Evolutionary conservation across 1,284 basidiomycete species (phyloP), one percentile per base, ranked within the genome.

Genomic region (Malassezia arunalokei): DNA sequence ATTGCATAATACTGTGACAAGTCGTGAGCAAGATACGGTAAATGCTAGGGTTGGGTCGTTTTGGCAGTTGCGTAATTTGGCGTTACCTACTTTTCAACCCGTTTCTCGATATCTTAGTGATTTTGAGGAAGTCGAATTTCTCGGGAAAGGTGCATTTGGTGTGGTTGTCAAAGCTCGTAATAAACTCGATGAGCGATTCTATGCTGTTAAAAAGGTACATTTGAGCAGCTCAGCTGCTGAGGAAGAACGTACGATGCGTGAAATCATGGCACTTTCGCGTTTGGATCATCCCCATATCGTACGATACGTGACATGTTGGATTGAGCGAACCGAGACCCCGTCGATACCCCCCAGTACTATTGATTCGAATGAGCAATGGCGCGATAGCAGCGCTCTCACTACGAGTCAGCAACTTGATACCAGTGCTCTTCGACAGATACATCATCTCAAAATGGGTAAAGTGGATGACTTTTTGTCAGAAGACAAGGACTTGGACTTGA

Each of bases 131-230:
- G 62, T 74, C 31, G 66, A 67, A 40, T 70, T 72, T 43, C 60
- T 74, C 6, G 90, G 91, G 1, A 86, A 85, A 69, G 90, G 90
- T 0, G 89, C 85, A 0, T 96, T 91, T 71, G 89, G 90, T 0
- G 85, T 86, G 20, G 91, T 95, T 0, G 87, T 94, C 40, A 95
- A 95, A 73, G 90, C 89, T 1, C 78, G 83, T 48, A 91, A 95
- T 69, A 86, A 83, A 75, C 73, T 79, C 1, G 79, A 80, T 54
- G 76, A 74, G 5, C 59, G 68, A 33, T 62, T 64, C 43, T 73
- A 64, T 41, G 84, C 86, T 4, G 81, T 86, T 60, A 94, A 96
- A 77, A 92, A 94, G 75, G 83, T 96, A 65, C 83, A 83, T 50
- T 78, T 95, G 14, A 65, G 71, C 8, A 81, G 83, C 43, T 83